Evolutionary conservation across 306 rosid genomes (phyloP), one percentile per base, ranked within the genome.

Genomic region (Vigna radiata): DNA sequence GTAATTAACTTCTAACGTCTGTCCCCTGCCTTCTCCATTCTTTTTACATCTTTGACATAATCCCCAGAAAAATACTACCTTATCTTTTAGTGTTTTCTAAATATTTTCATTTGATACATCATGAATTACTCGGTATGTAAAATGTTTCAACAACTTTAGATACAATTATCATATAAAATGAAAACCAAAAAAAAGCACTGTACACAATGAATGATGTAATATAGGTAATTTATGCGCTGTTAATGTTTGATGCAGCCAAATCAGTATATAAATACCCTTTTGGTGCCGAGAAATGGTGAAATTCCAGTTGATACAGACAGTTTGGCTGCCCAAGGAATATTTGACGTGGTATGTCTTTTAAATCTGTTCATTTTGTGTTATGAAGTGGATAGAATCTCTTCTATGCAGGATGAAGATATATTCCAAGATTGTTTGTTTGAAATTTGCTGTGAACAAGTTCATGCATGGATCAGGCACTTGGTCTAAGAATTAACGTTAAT

Each of bases 321-420:
- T 78, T 82, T 91, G 89, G 86, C 92, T 81, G 78, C 91, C 77
- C 87, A 88, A 87, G 92, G 96, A 86, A 88, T 94, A 76, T 76
- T 73, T 79, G 91, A 94, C 53, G 96, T 91, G 98, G 98, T 90
- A 90, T 75, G 91, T 81, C 41, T 50, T 77, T 50, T 31, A 63
- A 47, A 50, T 69, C 21, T 61, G 17, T 68, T 85, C 74, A 6
- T 65, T 41, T 46, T 36, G 53, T 58, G 37, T 18, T 60, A 78
- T 44, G 54, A 47, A 44, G 58, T 25, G 37, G 55, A 66, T 47
- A 75, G 7, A 64, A 56, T 19, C 37, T 49, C 49, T 70, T 62
- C 31, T 77, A 27, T 63, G 13, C 58, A 31, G 59, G 72, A 14
- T 48, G 13, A 55, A 70, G 43, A 36, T 49, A 58, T 58, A 73